phyloP scores from a whole-genome alignment of 306 rosid genomes.

The Quercus mongolica region DNA sequence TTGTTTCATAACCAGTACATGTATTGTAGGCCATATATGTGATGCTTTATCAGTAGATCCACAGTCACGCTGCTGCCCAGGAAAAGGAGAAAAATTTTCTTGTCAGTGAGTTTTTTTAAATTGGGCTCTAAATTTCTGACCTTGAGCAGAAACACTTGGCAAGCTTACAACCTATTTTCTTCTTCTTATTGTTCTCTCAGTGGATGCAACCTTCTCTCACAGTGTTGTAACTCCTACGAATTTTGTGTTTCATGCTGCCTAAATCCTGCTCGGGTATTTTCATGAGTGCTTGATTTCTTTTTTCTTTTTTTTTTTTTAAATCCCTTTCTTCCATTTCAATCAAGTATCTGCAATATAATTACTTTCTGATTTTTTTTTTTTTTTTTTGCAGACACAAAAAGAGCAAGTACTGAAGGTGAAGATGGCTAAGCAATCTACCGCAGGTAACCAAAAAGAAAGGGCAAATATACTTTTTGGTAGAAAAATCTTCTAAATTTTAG shows the following conservation, averaged over 20 bases:
- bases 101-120: conserved; percentile 83
- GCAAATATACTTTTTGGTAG: not conserved
- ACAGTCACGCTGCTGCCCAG: conserved; percentile 72
- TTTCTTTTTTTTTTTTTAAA: too few species aligned
- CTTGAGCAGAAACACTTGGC: conserved; percentile 1
- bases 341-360: conserved; percentile 4
- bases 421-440: conserved; percentile 71
- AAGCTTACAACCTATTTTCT: not conserved
- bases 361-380: not conserved
- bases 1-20: not conserved
- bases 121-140: conserved; percentile 15
- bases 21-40: conserved; percentile 70
- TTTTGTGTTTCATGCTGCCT: conserved; percentile 95
- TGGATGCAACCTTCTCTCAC: conserved; percentile 78
- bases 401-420: conserved; percentile 57
- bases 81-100: conserved; percentile 68
- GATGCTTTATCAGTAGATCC: conserved; percentile 54
- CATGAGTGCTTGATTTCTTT: not conserved
- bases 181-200: conserved; percentile 34
- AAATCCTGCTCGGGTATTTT: conserved; percentile 66
- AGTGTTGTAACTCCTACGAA: conserved; percentile 87
- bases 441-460: conserved; percentile 41
- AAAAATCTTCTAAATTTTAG: not conserved
- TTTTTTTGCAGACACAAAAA: conserved; percentile 47
- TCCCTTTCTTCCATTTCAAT: not conserved